These are phyloP conservation scores for Termitomyces eurrhizus DNA, from an alignment of 768 basidiomycete genomes.

Conservation along the genomic window DNA sequence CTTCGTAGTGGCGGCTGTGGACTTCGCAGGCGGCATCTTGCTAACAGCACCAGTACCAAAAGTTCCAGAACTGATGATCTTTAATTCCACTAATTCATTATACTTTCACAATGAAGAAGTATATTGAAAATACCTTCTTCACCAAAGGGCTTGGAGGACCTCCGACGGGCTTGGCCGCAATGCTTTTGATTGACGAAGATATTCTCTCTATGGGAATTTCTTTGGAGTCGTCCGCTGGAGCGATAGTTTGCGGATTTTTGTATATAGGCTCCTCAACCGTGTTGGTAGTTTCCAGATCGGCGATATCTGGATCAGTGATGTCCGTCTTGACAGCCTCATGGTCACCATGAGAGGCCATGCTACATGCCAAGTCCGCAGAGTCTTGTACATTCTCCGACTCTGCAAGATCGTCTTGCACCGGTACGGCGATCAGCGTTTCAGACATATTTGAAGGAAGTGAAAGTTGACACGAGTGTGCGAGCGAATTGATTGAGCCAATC, in stretches of 20 bases:
- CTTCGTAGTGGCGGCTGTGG: conserved; percentile 21
- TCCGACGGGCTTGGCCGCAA: conserved; percentile 41
- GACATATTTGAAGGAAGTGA: conserved; percentile 23
- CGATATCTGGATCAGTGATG: conserved; percentile 16
- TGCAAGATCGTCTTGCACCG: conserved; percentile 16
- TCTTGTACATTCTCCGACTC: conserved; percentile 12
- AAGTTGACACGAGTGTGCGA: conserved; percentile 2
- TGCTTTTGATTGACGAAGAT: conserved; percentile 36
- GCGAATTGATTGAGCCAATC: conserved; percentile 19
- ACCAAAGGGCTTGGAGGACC: conserved; percentile 51
- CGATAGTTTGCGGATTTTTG: conserved; percentile 17
- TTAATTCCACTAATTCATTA: conserved; percentile 1
- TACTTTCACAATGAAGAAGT: neutral
- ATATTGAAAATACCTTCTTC: conserved; percentile 55
- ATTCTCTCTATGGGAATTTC: conserved; percentile 30
- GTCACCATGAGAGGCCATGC: conserved; percentile 24
- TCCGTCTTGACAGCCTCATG: conserved; percentile 23
- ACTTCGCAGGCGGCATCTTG: conserved; percentile 43
- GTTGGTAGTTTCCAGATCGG: conserved; percentile 14
- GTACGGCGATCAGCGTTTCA: conserved; percentile 17
- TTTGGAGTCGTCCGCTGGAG: conserved; percentile 23
- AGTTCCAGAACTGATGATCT: conserved; percentile 66
- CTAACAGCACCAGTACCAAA: conserved; percentile 52
- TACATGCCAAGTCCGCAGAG: conserved; percentile 14
- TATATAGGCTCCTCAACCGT: conserved; percentile 19